Conservation (phyloP, 306 rosid species). For the Cyclanthera cordifolia region DNA sequence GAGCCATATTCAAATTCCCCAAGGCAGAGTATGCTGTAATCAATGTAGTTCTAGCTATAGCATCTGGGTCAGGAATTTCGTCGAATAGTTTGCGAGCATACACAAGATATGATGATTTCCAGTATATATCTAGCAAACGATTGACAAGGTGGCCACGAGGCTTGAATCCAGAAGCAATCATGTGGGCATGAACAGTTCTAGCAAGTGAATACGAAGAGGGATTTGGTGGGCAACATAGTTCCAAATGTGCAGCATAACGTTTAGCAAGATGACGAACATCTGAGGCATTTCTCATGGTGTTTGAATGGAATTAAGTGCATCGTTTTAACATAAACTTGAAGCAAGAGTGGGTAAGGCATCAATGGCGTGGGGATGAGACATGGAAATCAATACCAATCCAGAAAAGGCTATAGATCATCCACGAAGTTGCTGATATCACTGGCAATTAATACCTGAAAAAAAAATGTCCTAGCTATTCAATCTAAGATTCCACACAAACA, state of each 20-base stretch:
- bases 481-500: too few relatives aligned
- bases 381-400: background rate
- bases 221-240: slow-evolving; percentile 14
- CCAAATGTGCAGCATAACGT: slow-evolving; percentile 31
- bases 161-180: slow-evolving; percentile 11
- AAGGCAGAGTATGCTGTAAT: slow-evolving; percentile 6
- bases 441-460: too few relatives aligned
- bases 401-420: background rate
- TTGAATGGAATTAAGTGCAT: background rate
- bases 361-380: background rate
- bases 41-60: slow-evolving; percentile 14
- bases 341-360: background rate
- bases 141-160: slow-evolving; percentile 40
- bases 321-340: background rate
- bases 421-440: background rate
- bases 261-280: slow-evolving; percentile 21
- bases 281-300: background rate
- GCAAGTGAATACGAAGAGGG: slow-evolving; percentile 23
- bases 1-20: slow-evolving; percentile 7
- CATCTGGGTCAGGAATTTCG: slow-evolving; percentile 10
- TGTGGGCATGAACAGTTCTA: slow-evolving; percentile 14
- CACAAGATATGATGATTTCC: slow-evolving; percentile 16
- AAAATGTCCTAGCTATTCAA: too few relatives aligned
- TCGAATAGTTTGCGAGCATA: slow-evolving; percentile 16
- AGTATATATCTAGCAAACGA: slow-evolving; percentile 32